phyloP scores from a whole-genome alignment of 2,329 filamentous ascomycete genomes.

The Aspergillus floridensis region DNA sequence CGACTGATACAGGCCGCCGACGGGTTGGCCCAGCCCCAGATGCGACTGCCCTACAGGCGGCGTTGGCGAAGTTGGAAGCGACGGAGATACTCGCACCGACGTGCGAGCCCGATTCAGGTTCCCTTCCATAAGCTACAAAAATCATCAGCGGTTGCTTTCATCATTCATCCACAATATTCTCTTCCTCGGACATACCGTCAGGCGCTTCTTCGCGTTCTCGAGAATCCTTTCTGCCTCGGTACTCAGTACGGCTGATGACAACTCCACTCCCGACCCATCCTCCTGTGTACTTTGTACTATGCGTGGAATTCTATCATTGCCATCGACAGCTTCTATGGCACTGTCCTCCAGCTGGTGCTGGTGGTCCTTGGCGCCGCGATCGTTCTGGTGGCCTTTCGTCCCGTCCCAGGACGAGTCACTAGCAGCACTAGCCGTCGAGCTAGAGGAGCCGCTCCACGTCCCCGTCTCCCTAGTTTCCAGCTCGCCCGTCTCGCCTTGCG shows the following conservation, averaged over 20 bases:
- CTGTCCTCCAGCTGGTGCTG: background rate
- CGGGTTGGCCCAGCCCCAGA: constrained; percentile 39
- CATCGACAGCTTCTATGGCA: constrained; percentile 14
- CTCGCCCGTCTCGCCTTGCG: constrained; percentile 51
- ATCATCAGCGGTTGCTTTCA: constrained; percentile 16
- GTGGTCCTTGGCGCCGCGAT: background rate
- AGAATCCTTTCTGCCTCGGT: constrained; percentile 85
- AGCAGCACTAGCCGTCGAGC: constrained; percentile 36
- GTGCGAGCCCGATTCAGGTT: constrained; percentile 78
- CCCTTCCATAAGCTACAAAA: constrained; percentile 79
- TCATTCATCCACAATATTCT: background rate
- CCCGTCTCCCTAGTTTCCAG: constrained; percentile 47
- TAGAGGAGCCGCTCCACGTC: constrained; percentile 35
- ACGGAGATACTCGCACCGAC: constrained; percentile 57
- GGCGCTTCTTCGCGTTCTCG: constrained; percentile 83
- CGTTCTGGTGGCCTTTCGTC: constrained; percentile 9
- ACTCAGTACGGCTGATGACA: constrained; percentile 73
- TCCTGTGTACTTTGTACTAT: constrained; percentile 40
- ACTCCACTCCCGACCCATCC: constrained; percentile 55
- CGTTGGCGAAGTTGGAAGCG: constrained; percentile 50
- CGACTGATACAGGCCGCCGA: constrained; percentile 43
- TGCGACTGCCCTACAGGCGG: constrained; percentile 28
- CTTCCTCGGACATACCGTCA: constrained; percentile 64
- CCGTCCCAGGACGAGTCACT: constrained; percentile 24
- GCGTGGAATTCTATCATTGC: constrained; percentile 26